Base-by-base conservation (phyloP, 1,284 basidiomycete genomes). In the Fomitopsis palustris region DNA sequence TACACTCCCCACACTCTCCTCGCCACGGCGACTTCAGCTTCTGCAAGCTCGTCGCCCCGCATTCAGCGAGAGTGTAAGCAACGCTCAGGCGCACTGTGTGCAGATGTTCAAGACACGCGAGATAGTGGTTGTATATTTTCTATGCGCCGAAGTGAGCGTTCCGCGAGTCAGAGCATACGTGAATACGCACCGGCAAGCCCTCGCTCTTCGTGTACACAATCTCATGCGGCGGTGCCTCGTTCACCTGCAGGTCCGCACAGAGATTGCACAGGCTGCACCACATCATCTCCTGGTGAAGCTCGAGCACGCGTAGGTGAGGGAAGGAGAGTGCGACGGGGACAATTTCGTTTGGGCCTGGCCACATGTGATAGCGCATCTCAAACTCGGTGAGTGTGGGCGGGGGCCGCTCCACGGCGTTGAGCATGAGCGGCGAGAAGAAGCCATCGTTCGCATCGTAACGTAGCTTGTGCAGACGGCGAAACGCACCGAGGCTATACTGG, bases 241-340 rank as follows among this genome's bases (percentile, higher is more conserved):
- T 60, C 45, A 64, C 62, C 2, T 57, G 61, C 31, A 61, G 56
- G 12, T 62, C 60, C 2, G 57, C 35, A 25, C 65, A 66, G 0
- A 59, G 63, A 39, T 66, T 63, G 59, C 65, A 66, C 3, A 66
- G 53, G 27, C 57, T 58, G 51, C 65, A 66, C 65, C 65, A 66
- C 1, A 59, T 39, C 21, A 60, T 60, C 38, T 64, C 63, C 25
- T 64, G 63, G 7, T 54, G 39, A 54, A 66, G 54, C 52, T 63
- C 63, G 3, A 66, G 54, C 39, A 54, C 39, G 9, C 59, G 63
- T 0, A 66, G 59, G 2, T 54, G 39, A 12, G 57, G 58, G 41
- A 66, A 64, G 9, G 56, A 53, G 6, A 54, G 25, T 9, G 55
- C 53, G 21, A 63, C 47, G 7, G 64, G 25, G 31, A 41, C 43